These are phyloP conservation scores for Mortierella antarctica DNA, from an alignment of 192 early-diverging fungal species.

Conservation along the genomic window DNA sequence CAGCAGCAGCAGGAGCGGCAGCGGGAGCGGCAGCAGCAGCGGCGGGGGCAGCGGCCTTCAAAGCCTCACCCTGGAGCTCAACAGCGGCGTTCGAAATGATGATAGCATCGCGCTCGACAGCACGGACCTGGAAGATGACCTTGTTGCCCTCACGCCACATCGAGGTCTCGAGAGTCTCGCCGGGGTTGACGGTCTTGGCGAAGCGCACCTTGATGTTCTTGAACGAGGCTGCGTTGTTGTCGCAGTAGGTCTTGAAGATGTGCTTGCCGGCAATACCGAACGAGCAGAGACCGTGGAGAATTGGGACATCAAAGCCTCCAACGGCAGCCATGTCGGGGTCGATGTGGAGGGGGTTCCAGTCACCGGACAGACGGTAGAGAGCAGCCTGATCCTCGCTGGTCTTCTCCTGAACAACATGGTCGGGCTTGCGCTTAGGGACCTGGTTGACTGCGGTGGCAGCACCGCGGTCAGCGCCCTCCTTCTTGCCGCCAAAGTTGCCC, in stretches of 20 bases:
- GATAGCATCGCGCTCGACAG: constrained; percentile 92
- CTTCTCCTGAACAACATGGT: constrained; percentile 86
- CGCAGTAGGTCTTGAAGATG: constrained; percentile 82
- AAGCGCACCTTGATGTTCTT: constrained; percentile 94
- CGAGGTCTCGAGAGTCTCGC: constrained; percentile 97
- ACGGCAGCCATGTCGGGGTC: constrained; percentile 94
- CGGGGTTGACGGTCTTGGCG: constrained; percentile 90
- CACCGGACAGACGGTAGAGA: constrained; percentile 94
- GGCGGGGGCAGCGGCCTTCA: constrained; percentile 44
- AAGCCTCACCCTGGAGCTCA: constrained; percentile 71
- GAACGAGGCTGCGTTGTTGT: constrained; percentile 72
- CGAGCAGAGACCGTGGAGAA: constrained; percentile 95
- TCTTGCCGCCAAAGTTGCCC: constrained; percentile 90
- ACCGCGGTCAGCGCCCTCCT: constrained; percentile 76
- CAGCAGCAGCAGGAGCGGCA: constrained; percentile 58
- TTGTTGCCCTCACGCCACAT: constrained; percentile 94
- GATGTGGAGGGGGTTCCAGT: constrained; percentile 98
- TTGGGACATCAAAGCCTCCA: constrained; percentile 96
- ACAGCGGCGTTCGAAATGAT: constrained; percentile 94
- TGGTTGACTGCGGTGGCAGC: constrained; percentile 83
- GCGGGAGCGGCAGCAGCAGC: constrained; percentile 39
- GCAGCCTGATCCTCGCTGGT: constrained; percentile 93
- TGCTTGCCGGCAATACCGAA: constrained; percentile 95
- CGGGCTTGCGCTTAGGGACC: constrained; percentile 86
- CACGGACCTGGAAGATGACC: constrained; percentile 93